A percentile compares a stretch with the other conserved stretches of the same genome.
These are phyloP conservation scores for Cynara cardunculus DNA, from an alignment of 129 eudicot genomes.

Conservation along the genomic window DNA sequence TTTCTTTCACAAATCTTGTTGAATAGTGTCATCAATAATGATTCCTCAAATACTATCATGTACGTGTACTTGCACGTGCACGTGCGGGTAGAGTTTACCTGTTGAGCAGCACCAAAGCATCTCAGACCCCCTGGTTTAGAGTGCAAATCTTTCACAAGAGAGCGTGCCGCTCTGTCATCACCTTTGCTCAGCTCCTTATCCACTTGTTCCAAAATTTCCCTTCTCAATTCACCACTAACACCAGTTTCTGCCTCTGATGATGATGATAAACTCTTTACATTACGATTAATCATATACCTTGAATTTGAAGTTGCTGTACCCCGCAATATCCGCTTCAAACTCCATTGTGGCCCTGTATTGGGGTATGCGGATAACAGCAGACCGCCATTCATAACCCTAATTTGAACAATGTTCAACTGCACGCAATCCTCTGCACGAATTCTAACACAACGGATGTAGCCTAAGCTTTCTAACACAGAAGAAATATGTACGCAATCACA, in stretches of 20 bases:
- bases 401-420: neutral
- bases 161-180: constrained; percentile 74
- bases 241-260: constrained; percentile 7
- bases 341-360: constrained; percentile 6
- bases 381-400: constrained; percentile 34
- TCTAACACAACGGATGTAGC: neutral
- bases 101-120: constrained; percentile 92
- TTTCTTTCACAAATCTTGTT: neutral
- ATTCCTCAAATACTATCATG: neutral
- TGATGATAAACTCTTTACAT: constrained; percentile 11
- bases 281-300: neutral
- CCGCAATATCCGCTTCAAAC: neutral
- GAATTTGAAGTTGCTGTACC: constrained; percentile 3
- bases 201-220: constrained; percentile 50
- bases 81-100: constrained; percentile 37
- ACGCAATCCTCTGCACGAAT: neutral
- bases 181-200: constrained; percentile 73
- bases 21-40: neutral
- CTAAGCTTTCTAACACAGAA: neutral
- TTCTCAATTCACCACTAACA: constrained; percentile 26
- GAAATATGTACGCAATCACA: neutral
- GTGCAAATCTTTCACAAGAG: constrained; percentile 57
- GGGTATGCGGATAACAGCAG: constrained; percentile 21
- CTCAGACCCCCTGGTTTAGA: constrained; percentile 59
- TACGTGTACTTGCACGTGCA: too few species aligned